Conservation (phyloP, 345 rosid genomes). For the Syzygium jambos region DNA sequence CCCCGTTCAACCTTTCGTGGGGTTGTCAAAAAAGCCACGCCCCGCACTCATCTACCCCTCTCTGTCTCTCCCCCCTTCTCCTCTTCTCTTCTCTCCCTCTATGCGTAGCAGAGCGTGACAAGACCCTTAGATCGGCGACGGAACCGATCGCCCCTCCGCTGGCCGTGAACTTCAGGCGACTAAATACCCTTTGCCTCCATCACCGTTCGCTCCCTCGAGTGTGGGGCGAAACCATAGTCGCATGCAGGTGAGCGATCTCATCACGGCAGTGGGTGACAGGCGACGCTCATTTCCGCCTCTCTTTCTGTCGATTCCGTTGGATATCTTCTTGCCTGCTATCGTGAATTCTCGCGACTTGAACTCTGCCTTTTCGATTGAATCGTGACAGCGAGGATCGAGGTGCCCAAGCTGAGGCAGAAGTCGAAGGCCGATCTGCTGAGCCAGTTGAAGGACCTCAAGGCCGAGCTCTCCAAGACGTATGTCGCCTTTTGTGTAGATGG, state of each 20-base stretch:
- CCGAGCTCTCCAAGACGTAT: conserved; percentile 59
- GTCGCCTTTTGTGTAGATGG: background rate
- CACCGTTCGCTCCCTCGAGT: no score
- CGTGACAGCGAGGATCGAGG: conserved; percentile 51
- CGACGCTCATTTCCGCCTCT: no score
- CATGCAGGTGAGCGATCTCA: no score
- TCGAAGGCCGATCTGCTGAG: conserved; percentile 37
- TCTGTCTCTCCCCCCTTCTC: no score
- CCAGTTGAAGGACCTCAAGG: conserved; percentile 62
- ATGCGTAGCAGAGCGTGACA: no score
- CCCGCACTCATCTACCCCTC: background rate
- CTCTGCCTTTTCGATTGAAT: background rate
- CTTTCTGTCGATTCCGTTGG: background rate
- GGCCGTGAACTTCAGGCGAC: no score
- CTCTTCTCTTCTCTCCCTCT: no score
- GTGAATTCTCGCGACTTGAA: background rate
- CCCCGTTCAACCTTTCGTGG: background rate
- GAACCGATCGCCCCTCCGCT: no score
- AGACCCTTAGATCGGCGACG: no score
- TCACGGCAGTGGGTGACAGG: no score
- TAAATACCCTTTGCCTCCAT: no score
- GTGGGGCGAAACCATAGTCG: no score
- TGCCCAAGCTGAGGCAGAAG: conserved; percentile 53
- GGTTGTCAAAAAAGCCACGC: background rate
- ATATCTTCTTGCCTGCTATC: background rate